Conservation (phyloP, 2,329 filamentous ascomycete genomes). For the Ophiostoma triangulosporum region DNA sequence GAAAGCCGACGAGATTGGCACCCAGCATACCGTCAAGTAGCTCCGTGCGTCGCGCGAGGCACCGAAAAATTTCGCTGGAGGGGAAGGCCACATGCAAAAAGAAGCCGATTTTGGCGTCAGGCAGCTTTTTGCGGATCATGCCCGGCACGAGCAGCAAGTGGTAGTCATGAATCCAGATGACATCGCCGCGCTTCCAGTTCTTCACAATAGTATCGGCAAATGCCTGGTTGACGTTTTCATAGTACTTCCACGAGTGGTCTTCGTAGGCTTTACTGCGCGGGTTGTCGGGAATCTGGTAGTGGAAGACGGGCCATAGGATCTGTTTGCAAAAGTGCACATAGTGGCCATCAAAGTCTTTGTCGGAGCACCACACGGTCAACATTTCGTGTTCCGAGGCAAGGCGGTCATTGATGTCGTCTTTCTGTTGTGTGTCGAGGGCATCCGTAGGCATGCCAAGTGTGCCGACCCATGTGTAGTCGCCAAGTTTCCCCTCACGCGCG, state of each 20-base stretch:
- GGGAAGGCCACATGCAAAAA: slow-evolving; percentile 93
- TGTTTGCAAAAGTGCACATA: slow-evolving; percentile 96
- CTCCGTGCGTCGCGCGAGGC: slow-evolving; percentile 73
- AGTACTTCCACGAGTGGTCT: slow-evolving; percentile 93
- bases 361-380: slow-evolving; percentile 70
- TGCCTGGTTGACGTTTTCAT: slow-evolving; percentile 80
- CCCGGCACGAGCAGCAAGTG: slow-evolving; percentile 77
- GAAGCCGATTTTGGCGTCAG: slow-evolving; percentile 90
- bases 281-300: slow-evolving; percentile 95
- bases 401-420: slow-evolving; percentile 69
- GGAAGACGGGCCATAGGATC: slow-evolving; percentile 94
- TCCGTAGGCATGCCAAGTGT: slow-evolving; percentile 92
- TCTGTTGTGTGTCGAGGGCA: slow-evolving; percentile 60
- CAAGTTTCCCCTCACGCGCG: slow-evolving; percentile 51
- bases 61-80: slow-evolving; percentile 90
- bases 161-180: slow-evolving; percentile 93
- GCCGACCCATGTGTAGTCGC: slow-evolving; percentile 79
- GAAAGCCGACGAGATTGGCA: slow-evolving; percentile 84
- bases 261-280: slow-evolving; percentile 97
- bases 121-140: slow-evolving; percentile 81
- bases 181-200: slow-evolving; percentile 86
- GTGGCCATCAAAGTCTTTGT: slow-evolving; percentile 88
- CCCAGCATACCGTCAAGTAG: slow-evolving; percentile 86
- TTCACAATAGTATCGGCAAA: slow-evolving; percentile 84
- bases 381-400: slow-evolving; percentile 72